Evolutionary conservation across 2,329 filamentous ascomycete species (phyloP).

Genomic region (Chrysoporthe deuterocubensis): DNA sequence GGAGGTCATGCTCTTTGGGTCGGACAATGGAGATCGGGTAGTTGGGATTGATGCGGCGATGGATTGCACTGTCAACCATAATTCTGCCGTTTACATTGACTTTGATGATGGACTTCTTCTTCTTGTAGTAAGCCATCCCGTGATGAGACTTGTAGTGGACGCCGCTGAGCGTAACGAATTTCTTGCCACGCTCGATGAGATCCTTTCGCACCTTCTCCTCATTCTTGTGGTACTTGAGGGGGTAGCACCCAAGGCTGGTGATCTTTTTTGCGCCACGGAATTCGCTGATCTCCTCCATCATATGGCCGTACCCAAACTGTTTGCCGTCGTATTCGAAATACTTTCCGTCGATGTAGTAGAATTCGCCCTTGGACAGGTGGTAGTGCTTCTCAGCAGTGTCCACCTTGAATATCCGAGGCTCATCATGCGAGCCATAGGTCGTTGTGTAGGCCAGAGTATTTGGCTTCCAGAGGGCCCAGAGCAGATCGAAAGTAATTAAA

Average conservation of each 20-base stretch:
- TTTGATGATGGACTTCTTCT: conserved; percentile 71
- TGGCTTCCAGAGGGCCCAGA: conserved; percentile 90
- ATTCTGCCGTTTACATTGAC: conserved; percentile 85
- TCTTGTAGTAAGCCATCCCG: conserved; percentile 84
- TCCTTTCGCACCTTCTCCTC: conserved; percentile 65
- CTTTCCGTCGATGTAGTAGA: conserved; percentile 75
- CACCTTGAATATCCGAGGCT: conserved; percentile 82
- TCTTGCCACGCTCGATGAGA: conserved; percentile 80
- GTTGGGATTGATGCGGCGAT: conserved; percentile 84
- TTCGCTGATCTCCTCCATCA: conserved; percentile 69
- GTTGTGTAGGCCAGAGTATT: conserved; percentile 78
- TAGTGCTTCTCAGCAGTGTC: conserved; percentile 74
- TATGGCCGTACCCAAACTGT: conserved; percentile 74
- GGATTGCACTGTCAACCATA: conserved; percentile 85
- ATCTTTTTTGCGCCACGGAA: conserved; percentile 87
- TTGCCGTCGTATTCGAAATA: conserved; percentile 92
- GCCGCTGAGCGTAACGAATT: conserved; percentile 79
- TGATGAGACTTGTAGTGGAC: conserved; percentile 84
- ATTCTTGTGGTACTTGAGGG: conserved; percentile 79
- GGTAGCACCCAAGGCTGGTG: conserved; percentile 75
- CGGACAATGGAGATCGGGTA: conserved; percentile 78
- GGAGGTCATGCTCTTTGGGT: conserved; percentile 68
- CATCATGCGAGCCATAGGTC: conserved; percentile 76
- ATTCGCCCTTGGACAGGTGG: conserved; percentile 72
- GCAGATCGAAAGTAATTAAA: conserved; percentile 83